phyloP scores from a whole-genome alignment of 2,329 filamentous ascomycete species.

The Penicillium sp. region DNA sequence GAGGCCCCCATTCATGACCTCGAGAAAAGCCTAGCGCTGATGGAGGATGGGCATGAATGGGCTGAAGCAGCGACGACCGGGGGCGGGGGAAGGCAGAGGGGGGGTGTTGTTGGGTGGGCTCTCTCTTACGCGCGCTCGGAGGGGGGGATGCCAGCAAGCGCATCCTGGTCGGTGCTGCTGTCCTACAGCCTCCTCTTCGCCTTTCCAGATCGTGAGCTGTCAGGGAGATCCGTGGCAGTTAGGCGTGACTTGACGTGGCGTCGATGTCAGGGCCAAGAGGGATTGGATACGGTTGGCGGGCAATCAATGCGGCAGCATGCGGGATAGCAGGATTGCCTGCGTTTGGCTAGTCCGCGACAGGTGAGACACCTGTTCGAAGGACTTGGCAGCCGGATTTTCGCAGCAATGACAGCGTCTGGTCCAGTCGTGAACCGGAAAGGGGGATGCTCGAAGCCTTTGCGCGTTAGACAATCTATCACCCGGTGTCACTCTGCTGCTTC shows the following conservation, averaged over 20 bases:
- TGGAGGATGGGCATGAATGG: constrained; percentile 15
- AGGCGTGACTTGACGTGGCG: constrained; percentile 28
- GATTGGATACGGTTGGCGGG: constrained; percentile 24
- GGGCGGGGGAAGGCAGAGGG: background rate
- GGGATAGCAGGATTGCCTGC: constrained; percentile 33
- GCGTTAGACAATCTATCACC: constrained; percentile 29
- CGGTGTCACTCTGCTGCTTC: constrained; percentile 31
- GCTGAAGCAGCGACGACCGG: constrained; percentile 5
- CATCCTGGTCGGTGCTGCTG: constrained; percentile 14
- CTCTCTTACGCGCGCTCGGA: background rate
- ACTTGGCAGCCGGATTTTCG: constrained; percentile 29
- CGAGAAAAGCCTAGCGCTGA: background rate
- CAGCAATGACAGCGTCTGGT: constrained; percentile 23
- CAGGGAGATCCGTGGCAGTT: constrained; percentile 16
- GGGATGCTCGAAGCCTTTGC: constrained; percentile 16
- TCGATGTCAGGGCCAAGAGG: constrained; percentile 21
- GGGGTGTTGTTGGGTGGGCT: background rate
- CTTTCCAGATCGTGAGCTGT: constrained; percentile 21
- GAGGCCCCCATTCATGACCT: constrained; percentile 5
- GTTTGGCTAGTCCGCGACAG: constrained; percentile 29
- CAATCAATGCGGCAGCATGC: constrained; percentile 31
- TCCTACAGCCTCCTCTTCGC: constrained; percentile 20
- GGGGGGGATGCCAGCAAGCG: constrained; percentile 5
- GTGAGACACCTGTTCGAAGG: constrained; percentile 29
- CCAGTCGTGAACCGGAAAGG: constrained; percentile 26